These are phyloP conservation scores for Lasiodiplodia hormozganensis DNA, from an alignment of 2,329 filamentous ascomycete genomes.

Conservation along the genomic window DNA sequence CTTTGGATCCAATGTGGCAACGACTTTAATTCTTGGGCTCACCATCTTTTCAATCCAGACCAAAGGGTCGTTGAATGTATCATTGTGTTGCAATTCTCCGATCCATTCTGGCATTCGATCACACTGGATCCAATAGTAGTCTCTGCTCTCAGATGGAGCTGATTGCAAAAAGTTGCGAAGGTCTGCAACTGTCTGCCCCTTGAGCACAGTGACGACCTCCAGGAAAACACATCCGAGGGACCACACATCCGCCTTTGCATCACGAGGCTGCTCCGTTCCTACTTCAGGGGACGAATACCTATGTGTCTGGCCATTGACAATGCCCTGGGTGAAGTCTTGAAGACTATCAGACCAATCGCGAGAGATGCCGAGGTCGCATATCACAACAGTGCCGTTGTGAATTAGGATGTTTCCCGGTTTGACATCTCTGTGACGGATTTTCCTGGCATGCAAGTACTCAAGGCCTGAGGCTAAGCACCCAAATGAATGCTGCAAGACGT, in stretches of 20 bases:
- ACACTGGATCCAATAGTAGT: neutral
- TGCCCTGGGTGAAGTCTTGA: neutral
- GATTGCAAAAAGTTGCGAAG: neutral
- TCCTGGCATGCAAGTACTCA: neutral
- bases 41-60: neutral
- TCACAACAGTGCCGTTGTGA: neutral
- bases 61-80: neutral
- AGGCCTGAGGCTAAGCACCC: neutral
- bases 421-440: neutral
- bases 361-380: neutral
- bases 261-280: neutral
- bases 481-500: neutral
- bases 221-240: neutral
- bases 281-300: neutral
- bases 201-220: neutral
- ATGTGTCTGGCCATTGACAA: neutral
- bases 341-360: neutral
- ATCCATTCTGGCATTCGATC: neutral
- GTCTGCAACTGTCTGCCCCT: neutral
- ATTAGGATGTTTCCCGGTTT: neutral
- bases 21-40: neutral
- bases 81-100: neutral
- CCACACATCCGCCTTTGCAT: neutral
- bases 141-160: neutral
- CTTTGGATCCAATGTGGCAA: neutral